Percentiles rank a stretch among this genome's conserved stretches.
These are phyloP conservation scores for Tieghemiomyces parasiticus DNA, from an alignment of 192 early-diverging fungal genomes.

Conservation along the genomic window DNA sequence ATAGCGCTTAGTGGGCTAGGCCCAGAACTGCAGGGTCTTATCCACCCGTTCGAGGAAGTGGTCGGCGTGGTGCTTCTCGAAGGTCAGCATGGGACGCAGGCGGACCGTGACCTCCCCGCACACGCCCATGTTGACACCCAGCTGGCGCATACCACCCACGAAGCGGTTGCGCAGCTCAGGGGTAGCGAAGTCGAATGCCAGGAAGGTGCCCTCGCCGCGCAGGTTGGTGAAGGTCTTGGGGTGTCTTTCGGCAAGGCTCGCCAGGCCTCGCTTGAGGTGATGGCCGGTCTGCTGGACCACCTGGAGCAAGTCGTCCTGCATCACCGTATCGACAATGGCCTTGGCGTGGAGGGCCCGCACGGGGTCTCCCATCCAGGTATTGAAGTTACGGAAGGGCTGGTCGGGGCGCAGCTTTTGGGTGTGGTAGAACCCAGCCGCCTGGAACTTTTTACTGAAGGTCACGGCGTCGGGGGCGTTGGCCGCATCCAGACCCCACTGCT, in stretches of 20 bases:
- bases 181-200: conserved; percentile 51
- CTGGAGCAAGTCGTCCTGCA: conserved; percentile 31
- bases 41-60: conserved; percentile 44
- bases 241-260: conserved; percentile 28
- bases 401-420: conserved; percentile 35
- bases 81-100: conserved; percentile 56
- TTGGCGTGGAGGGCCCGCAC: conserved; percentile 43
- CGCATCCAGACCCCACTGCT: conserved; percentile 40
- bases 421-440: conserved; percentile 58
- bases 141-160: conserved; percentile 33
- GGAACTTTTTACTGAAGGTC: conserved; percentile 67
- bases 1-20: background rate
- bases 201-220: conserved; percentile 46
- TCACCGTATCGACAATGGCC: conserved; percentile 42
- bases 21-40: conserved; percentile 22
- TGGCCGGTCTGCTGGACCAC: conserved; percentile 33
- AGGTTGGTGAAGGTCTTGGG: conserved; percentile 31
- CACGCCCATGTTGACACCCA: conserved; percentile 55
- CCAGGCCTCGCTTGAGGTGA: conserved; percentile 38
- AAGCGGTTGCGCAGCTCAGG: conserved; percentile 31
- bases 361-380: conserved; percentile 66
- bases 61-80: conserved; percentile 50
- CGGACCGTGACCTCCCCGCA: conserved; percentile 42
- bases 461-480: conserved; percentile 53
- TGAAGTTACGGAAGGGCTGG: conserved; percentile 50